Evolutionary conservation across 1,139 yeast genomes (phyloP).

Genomic region (Taiozyma sp.): DNA sequence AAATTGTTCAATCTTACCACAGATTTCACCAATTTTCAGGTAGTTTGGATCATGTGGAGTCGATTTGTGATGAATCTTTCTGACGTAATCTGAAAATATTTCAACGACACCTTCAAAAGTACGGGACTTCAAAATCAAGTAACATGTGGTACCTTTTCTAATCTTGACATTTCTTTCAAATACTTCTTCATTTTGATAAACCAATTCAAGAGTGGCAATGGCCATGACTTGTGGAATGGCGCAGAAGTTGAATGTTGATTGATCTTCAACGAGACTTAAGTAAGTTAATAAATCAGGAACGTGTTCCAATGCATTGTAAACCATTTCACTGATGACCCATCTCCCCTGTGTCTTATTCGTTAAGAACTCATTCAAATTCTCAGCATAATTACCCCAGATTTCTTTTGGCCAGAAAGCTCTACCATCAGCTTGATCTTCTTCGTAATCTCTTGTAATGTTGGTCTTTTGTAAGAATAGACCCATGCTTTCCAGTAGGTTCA

Average conservation of each 20-base stretch:
- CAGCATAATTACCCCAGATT: conserved; percentile 81
- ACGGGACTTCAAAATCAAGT: conserved; percentile 68
- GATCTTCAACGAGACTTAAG: conserved; percentile 74
- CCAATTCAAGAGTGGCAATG: conserved; percentile 83
- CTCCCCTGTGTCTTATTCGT: conserved; percentile 51
- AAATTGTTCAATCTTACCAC: conserved; percentile 85
- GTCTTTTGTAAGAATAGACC: conserved; percentile 94
- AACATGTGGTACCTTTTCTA: conserved; percentile 87
- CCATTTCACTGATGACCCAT: conserved; percentile 77
- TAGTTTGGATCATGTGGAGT: conserved; percentile 84
- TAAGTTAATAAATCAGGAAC: conserved; percentile 75
- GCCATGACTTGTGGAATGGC: conserved; percentile 99
- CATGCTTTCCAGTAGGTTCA: conserved; percentile 74
- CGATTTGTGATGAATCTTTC: conserved; percentile 74
- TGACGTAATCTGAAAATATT: conserved; percentile 70
- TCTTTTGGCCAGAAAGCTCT: conserved; percentile 97
- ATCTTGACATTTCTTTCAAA: conserved; percentile 76
- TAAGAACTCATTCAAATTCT: conserved; percentile 55
- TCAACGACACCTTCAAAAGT: conserved; percentile 72
- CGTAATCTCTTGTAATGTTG: conserved; percentile 91
- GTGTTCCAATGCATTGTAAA: conserved; percentile 73
- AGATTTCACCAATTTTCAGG: conserved; percentile 73
- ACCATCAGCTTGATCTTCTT: conserved; percentile 89
- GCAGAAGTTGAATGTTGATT: conserved; percentile 84
- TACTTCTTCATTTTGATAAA: conserved; percentile 76